Evolutionary conservation across 2,329 filamentous ascomycete genomes (phyloP).

Genomic region (Aureobasidium leucospermi): DNA sequence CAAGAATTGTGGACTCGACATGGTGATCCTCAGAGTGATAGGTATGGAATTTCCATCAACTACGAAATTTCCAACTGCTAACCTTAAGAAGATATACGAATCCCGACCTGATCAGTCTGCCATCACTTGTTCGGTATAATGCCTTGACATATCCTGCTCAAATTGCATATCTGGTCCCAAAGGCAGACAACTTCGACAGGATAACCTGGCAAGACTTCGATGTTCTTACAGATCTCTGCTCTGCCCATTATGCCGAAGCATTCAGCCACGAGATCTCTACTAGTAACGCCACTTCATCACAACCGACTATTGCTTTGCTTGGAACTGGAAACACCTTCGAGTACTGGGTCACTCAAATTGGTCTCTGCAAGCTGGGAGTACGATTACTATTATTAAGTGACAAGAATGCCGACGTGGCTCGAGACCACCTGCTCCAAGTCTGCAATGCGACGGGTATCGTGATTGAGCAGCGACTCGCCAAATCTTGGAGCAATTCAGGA

Average conservation of each 20-base stretch:
- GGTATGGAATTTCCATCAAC: not conserved
- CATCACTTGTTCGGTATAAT: constrained; percentile 24
- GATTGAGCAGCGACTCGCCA: constrained; percentile 21
- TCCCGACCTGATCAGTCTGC: constrained; percentile 24
- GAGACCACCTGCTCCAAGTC: constrained; percentile 23
- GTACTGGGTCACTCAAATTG: constrained; percentile 26
- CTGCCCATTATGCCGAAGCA: constrained; percentile 20
- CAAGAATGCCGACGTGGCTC: constrained; percentile 23
- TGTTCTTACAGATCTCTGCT: constrained; percentile 19
- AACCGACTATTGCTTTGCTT: constrained; percentile 27
- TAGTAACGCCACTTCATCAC: constrained; percentile 20
- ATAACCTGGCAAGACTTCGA: constrained; percentile 22
- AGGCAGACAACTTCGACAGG: constrained; percentile 17
- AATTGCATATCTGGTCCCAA: constrained; percentile 25
- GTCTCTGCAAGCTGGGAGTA: constrained; percentile 26
- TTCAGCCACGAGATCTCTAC: constrained; percentile 20
- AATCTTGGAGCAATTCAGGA: constrained; percentile 7
- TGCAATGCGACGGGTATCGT: constrained; percentile 25
- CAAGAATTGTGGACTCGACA: constrained; percentile 27
- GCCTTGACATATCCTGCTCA: constrained; percentile 20
- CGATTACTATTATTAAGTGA: constrained; percentile 25
- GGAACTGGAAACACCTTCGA: constrained; percentile 24
- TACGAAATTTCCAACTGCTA: not conserved
- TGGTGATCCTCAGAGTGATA: constrained; percentile 23
- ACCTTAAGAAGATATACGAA: constrained; percentile 21